phyloP scores from a whole-genome alignment of 2,329 filamentous ascomycete species.

The Neofusicoccum umdonicola region DNA sequence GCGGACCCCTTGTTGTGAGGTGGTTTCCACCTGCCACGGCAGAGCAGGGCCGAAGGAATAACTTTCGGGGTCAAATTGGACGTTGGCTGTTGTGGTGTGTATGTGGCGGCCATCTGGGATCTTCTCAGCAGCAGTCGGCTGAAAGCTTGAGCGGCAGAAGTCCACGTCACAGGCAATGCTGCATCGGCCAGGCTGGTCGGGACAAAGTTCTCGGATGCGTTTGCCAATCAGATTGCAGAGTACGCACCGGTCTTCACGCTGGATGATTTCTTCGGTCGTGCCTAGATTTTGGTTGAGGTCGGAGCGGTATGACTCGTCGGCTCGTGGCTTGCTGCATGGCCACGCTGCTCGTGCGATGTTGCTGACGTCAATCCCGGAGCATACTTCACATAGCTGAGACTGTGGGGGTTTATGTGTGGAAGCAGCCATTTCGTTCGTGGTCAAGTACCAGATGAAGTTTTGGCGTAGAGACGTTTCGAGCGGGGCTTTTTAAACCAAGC shows the following conservation, averaged over 20 bases:
- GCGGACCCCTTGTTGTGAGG: background rate
- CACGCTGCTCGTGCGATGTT: background rate
- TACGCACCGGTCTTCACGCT: background rate
- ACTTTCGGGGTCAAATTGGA: background rate
- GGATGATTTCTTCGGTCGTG: background rate
- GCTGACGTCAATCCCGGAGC: background rate
- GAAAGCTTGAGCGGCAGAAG: background rate
- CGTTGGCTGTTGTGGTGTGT: background rate
- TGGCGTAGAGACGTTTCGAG: no score
- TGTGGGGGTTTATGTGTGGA: no score
- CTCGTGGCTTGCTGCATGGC: background rate
- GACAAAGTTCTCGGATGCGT: background rate
- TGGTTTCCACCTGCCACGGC: background rate
- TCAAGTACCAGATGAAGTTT: no score
- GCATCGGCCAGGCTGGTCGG: background rate
- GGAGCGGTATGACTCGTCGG: background rate
- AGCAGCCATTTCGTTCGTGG: no score
- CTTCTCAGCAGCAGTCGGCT: background rate
- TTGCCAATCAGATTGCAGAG: background rate
- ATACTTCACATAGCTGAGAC: background rate
- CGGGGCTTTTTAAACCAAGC: no score
- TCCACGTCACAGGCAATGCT: background rate
- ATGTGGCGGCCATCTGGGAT: background rate
- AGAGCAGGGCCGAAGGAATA: background rate
- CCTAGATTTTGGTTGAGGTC: background rate